Conservation (phyloP, 2,329 filamentous ascomycete species). For the Lasiodiplodia gonubiensis region DNA sequence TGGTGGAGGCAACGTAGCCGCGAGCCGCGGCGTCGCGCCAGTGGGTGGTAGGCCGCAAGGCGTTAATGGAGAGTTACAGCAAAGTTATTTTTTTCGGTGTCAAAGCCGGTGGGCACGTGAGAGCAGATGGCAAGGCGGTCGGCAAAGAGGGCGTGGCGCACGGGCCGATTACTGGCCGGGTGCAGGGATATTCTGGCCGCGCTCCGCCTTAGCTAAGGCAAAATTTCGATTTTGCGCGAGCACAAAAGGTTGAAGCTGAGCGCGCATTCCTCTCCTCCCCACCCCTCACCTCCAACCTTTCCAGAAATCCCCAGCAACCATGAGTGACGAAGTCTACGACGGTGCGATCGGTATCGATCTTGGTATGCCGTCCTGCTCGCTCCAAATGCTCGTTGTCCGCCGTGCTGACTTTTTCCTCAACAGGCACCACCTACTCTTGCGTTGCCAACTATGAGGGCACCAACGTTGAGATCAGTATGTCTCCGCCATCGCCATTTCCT, state of each 20-base stretch:
- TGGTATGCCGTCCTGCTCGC: conserved; percentile 65
- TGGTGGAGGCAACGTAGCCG: background rate
- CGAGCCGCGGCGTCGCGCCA: background rate
- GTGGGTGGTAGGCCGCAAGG: background rate
- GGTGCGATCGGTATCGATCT: conserved; percentile 99
- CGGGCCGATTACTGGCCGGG: background rate
- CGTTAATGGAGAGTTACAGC: conserved; percentile 7
- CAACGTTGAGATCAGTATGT: conserved; percentile 97
- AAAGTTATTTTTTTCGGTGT: background rate
- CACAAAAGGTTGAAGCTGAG: conserved; percentile 28
- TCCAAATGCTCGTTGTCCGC: background rate
- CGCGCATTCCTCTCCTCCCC: conserved; percentile 31
- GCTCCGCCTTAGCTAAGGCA: conserved; percentile 25
- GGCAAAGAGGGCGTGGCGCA: conserved; percentile 14
- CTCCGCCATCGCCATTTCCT: conserved; percentile 29
- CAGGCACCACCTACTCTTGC: conserved; percentile 99
- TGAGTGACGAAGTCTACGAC: conserved; percentile 98
- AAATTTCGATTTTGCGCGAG: conserved; percentile 27
- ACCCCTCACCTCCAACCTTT: conserved; percentile 36
- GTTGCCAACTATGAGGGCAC: conserved; percentile 99
- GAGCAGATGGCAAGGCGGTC: conserved; percentile 4
- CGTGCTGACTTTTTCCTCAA: conserved; percentile 40
- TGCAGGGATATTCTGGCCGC: conserved; percentile 22
- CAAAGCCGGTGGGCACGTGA: conserved; percentile 20
- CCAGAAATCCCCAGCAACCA: conserved; percentile 57